These are phyloP conservation scores for Primulina tabacum DNA, from an alignment of 257 asterid species.

Conservation along the genomic window DNA sequence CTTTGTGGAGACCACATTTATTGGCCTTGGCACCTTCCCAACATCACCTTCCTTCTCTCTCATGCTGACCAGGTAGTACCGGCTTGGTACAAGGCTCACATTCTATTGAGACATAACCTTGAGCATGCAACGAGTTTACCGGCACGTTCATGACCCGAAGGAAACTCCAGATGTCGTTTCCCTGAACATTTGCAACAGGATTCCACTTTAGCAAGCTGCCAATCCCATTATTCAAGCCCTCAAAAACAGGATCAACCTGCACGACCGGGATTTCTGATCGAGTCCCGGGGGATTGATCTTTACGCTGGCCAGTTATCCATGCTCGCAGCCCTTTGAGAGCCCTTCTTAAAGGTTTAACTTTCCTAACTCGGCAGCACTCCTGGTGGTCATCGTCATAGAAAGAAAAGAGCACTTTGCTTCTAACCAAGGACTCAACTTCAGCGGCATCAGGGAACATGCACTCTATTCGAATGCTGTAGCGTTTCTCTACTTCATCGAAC, in stretches of 20 bases:
- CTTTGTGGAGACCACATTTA: slow-evolving; percentile 89
- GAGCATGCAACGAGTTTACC: slow-evolving; percentile 62
- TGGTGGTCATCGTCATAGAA: slow-evolving; percentile 87
- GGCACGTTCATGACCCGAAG: slow-evolving; percentile 73
- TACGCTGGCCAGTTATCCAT: slow-evolving; percentile 90
- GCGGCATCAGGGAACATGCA: slow-evolving; percentile 86
- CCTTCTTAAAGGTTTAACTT: slow-evolving; percentile 70
- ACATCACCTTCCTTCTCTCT: slow-evolving; percentile 97
- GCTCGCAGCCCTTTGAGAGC: slow-evolving; percentile 83
- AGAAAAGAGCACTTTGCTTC: slow-evolving; percentile 82
- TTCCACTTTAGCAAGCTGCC: slow-evolving; percentile 95
- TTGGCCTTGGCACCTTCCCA: slow-evolving; percentile 96
- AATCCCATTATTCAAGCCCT: slow-evolving; percentile 69
- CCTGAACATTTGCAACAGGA: slow-evolving; percentile 68
- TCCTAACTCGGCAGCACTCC: slow-evolving; percentile 89
- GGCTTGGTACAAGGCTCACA: slow-evolving; percentile 93
- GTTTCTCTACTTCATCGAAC: slow-evolving; percentile 77
- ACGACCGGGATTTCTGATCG: slow-evolving; percentile 77
- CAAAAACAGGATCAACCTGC: slow-evolving; percentile 81
- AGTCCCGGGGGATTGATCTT: slow-evolving; percentile 94
- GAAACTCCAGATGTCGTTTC: slow-evolving; percentile 70
- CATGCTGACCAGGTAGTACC: slow-evolving; percentile 82
- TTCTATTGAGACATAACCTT: slow-evolving; percentile 77
- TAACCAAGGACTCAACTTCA: slow-evolving; percentile 77
- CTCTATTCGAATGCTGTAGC: slow-evolving; percentile 64